Evolutionary conservation across 495 filamentous ascomycete genomes (phyloP).

Genomic region (Xeromyces bisporus): DNA sequence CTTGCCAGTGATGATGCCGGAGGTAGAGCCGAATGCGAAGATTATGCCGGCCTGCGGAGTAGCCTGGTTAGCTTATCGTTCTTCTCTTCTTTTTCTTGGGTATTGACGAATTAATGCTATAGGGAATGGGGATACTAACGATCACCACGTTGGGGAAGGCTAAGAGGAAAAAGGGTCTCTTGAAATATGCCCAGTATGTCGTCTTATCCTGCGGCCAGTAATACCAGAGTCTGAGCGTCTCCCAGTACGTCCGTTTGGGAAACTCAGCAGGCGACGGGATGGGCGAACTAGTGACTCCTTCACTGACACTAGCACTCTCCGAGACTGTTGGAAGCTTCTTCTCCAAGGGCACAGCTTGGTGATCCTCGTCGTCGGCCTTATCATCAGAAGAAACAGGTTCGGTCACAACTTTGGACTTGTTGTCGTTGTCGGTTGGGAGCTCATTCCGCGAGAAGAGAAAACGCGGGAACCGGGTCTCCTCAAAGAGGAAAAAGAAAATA

Average conservation of each 20-base stretch:
- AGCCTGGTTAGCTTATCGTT: no score
- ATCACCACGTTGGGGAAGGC: not conserved
- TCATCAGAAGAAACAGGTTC: not conserved
- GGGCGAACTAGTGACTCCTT: not conserved
- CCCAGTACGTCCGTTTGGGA: not conserved
- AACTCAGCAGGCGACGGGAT: not conserved
- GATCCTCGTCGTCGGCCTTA: not conserved
- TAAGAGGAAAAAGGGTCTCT: not conserved
- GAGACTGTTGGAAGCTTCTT: no score
- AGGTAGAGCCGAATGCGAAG: not conserved
- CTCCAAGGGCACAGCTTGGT: not conserved
- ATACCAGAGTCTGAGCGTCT: not conserved
- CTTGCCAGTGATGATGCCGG: conserved; percentile 3
- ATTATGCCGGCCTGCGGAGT: not conserved
- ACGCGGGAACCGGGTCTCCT: conserved; percentile 13
- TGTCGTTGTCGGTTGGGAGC: not conserved
- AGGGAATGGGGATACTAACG: no score
- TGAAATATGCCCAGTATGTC: not conserved
- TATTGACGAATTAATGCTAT: no score
- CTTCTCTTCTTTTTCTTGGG: no score
- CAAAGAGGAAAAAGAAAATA: conserved; percentile 13
- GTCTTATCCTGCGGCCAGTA: not conserved
- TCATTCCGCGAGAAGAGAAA: not conserved
- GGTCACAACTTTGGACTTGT: not conserved
- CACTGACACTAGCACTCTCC: no score